Base-by-base conservation (phyloP, 176 grass and related monocot species). In the Zoysia japonica region DNA sequence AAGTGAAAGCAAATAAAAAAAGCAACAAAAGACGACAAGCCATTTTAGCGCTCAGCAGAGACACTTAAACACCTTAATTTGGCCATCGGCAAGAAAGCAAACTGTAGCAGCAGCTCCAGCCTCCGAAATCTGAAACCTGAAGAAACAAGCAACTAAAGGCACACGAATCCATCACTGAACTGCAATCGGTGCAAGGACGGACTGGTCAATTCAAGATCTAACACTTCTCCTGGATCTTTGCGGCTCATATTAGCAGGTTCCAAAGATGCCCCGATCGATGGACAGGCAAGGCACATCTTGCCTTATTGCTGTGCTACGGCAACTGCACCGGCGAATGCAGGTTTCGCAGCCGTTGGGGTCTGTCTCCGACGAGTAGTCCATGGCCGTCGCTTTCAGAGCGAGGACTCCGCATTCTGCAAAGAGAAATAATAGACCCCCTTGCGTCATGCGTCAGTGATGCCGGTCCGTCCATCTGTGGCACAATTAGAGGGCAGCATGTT, bases 381-480 rank as follows among this genome's bases (percentile, higher is more conserved):
- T 28, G 28, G 16, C 70, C 76, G 40, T 88, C 70, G 63, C 76
- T 88, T 40, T 84, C 76, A 6, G 9, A 45, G 53, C 61, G 41
- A 78, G 37, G 59, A 57, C 78, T 62, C 56, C 4, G 1, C 50
- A 78, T 66, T 45, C 74, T 44, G 80, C 74, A 46, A 72, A 67
- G 44, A 52, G 68, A 75, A 84, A 28, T 28, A 28, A 28, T 55
- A 67, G 81, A 78, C 75, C 19, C 15, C 76, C 28, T 28, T 16
- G 64, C 81, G 53, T 52, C 81, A 62, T 61, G 80, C 50, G 44
- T 79, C 75, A 72, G 45, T 66, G 39, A 75, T 68, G 53, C 47
- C 1, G 54, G 53, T 47, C 81, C 86, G 86, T 84, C 81, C 86
- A 88, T 84, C 54, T 84, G 81, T 88, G 76, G 76, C 81, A 73